phyloP scores from a whole-genome alignment of 2,329 filamentous ascomycete genomes.

The Bipolaris sorokiniana region DNA sequence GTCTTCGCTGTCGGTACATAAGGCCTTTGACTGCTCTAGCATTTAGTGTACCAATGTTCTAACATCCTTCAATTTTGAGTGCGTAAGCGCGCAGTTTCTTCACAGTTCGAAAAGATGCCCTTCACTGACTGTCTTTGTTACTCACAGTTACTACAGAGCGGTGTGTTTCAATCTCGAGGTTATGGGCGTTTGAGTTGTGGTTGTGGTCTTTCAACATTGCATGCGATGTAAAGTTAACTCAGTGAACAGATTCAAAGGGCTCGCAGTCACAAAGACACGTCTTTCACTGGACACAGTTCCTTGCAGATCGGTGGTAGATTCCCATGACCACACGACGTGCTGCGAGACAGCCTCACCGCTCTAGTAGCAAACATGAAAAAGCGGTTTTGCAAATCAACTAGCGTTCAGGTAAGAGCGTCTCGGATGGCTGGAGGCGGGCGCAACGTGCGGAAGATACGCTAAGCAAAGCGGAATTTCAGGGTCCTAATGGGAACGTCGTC shows the following conservation, averaged over 20 bases:
- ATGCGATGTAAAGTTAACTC: not conserved
- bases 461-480: not conserved
- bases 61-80: conserved; percentile 9
- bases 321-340: conserved; percentile 11
- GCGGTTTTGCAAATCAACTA: not conserved
- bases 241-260: not conserved
- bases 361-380: not conserved
- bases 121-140: not conserved
- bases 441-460: not conserved
- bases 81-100: conserved; percentile 6
- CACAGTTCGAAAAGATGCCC: not conserved
- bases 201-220: not conserved
- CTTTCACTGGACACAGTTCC: not conserved
- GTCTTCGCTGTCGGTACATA: conserved; percentile 12
- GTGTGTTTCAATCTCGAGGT: not conserved
- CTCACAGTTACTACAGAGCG: not conserved
- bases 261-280: not conserved
- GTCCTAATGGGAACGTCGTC: not conserved
- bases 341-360: not conserved
- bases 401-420: not conserved
- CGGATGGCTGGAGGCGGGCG: not conserved
- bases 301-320: not conserved
- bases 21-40: conserved; percentile 20
- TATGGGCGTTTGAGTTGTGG: not conserved
- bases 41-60: conserved; percentile 18